These are phyloP conservation scores for Rubroshorea leprosula DNA, from an alignment of 345 rosid genomes.

Conservation along the genomic window DNA sequence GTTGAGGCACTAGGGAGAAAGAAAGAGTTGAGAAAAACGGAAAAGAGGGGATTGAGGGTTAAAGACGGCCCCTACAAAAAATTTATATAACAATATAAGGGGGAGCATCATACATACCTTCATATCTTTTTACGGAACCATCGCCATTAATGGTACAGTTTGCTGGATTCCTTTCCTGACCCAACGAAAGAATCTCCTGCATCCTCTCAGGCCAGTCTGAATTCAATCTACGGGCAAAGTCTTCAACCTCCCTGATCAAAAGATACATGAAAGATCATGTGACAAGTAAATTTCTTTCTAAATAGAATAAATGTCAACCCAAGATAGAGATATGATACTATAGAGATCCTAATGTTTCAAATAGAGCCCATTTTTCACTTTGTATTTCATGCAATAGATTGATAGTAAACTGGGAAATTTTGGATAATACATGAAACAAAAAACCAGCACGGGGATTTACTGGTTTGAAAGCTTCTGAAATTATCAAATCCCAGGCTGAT, in stretches of 20 bases:
- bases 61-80: too few species aligned
- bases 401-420: background rate
- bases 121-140: slow-evolving; percentile 41
- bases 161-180: slow-evolving; percentile 51
- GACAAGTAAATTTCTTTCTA: background rate
- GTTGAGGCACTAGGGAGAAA: background rate
- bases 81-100: background rate
- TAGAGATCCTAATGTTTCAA: too few species aligned
- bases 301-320: slow-evolving; percentile 3
- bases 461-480: too few species aligned
- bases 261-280: background rate
- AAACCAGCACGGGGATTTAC: too few species aligned
- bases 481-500: too few species aligned
- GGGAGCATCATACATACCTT: slow-evolving; percentile 35
- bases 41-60: too few species aligned
- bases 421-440: background rate
- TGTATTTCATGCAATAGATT: background rate
- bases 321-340: background rate
- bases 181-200: slow-evolving; percentile 56
- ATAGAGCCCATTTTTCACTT: too few species aligned
- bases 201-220: slow-evolving; percentile 79
- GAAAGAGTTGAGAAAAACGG: background rate
- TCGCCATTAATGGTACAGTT: slow-evolving; percentile 45
- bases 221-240: slow-evolving; percentile 83
- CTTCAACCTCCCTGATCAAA: slow-evolving; percentile 74